A percentile compares a stretch with the other conserved stretches of the same genome.
Conservation (phyloP, 2,329 filamentous ascomycete genomes). For the Neofusicoccum sp. region DNA sequence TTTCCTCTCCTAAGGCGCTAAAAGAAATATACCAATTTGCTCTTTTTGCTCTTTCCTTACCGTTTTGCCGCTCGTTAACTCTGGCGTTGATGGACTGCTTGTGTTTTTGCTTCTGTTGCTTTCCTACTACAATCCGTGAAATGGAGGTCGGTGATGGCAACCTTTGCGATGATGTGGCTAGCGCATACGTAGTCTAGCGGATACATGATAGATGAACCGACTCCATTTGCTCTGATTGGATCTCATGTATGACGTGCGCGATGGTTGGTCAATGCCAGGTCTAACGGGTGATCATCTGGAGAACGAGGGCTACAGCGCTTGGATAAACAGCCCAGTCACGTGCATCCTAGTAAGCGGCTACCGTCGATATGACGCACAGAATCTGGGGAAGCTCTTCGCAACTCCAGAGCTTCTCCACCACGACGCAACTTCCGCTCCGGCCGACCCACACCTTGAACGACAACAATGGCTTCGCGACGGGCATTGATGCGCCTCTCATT, state of each 20-base stretch:
- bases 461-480: conserved; percentile 5
- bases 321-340: background rate
- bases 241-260: background rate
- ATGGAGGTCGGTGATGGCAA: conserved; percentile 6
- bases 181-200: conserved; percentile 15
- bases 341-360: background rate
- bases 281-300: background rate
- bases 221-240: conserved; percentile 3
- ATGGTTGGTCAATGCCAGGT: conserved; percentile 1
- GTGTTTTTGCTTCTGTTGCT: background rate
- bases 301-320: background rate
- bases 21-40: conserved; percentile 45
- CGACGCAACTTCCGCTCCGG: background rate
- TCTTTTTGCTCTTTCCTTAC: conserved; percentile 22
- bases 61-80: conserved; percentile 10
- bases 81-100: background rate
- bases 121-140: conserved; percentile 5
- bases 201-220: conserved; percentile 13
- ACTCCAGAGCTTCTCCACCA: background rate
- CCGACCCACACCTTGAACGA: background rate
- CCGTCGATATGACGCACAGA: conserved; percentile 14
- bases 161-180: conserved; percentile 4
- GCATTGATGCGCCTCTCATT: conserved; percentile 1
- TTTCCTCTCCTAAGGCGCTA: conserved; percentile 32
- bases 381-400: conserved; percentile 11